Percentiles rank a stretch among this genome's conserved stretches.
Conservation (phyloP, 305 asterid genomes). For the Plantago coronopus region DNA sequence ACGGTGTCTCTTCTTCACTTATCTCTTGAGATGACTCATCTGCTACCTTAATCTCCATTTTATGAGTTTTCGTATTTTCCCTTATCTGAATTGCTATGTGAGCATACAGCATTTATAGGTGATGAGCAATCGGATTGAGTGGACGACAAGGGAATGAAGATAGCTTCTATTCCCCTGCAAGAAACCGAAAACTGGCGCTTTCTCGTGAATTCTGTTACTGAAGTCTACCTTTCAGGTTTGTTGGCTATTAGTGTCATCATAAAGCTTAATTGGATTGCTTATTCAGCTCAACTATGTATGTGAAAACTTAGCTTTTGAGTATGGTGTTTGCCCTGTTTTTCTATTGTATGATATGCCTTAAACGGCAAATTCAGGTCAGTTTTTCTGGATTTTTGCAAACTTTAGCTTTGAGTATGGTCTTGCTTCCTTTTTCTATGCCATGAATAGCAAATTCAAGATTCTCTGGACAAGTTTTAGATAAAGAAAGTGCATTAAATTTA, state of each 20-base stretch:
- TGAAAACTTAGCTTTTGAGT: slow-evolving; percentile 18
- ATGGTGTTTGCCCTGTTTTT: slow-evolving; percentile 13
- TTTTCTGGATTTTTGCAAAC: neutral
- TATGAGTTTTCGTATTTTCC: slow-evolving; percentile 1
- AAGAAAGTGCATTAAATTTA: too few species aligned
- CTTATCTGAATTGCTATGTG: slow-evolving; percentile 5
- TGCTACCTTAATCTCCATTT: slow-evolving; percentile 56
- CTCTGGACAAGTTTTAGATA: too few species aligned
- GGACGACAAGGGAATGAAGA: slow-evolving; percentile 28
- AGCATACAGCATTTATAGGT: slow-evolving; percentile 33
- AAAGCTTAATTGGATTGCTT: neutral
- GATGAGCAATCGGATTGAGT: slow-evolving; percentile 28
- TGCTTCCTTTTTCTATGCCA: too few species aligned
- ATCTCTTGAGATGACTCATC: slow-evolving; percentile 27
- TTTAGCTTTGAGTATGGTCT: too few species aligned
- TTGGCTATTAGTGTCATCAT: slow-evolving; percentile 1
- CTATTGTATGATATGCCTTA: slow-evolving; percentile 8
- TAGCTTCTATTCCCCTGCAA: slow-evolving; percentile 48
- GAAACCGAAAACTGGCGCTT: slow-evolving; percentile 31
- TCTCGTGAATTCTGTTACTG: slow-evolving; percentile 18
- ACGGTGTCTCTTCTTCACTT: slow-evolving; percentile 23
- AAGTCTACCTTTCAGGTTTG: slow-evolving; percentile 22
- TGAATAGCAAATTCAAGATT: too few species aligned
- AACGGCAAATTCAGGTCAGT: slow-evolving; percentile 6
- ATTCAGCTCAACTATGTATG: neutral